Evolutionary conservation across 208 protist genomes (phyloP).

Genomic region (Crithidia acanthocephali): DNA sequence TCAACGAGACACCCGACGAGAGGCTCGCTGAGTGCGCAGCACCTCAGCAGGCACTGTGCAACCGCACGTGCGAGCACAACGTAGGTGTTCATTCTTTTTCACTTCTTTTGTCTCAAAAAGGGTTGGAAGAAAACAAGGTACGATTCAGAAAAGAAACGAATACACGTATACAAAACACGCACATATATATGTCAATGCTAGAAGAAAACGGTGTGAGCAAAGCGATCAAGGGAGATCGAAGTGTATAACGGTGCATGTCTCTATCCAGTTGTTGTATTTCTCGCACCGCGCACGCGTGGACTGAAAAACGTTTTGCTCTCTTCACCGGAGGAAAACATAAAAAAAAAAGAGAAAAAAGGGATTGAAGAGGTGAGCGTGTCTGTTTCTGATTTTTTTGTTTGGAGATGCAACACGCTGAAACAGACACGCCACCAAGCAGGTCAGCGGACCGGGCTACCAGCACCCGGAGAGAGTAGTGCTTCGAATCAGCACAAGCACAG

Average conservation of each 20-base stretch:
- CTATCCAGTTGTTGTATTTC: neutral
- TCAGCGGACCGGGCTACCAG: constrained; percentile 4
- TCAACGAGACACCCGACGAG: too few species aligned
- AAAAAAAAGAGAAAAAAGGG: constrained; percentile 2
- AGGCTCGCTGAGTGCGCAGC: too few species aligned
- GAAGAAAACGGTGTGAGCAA: too few species aligned
- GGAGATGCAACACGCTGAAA: neutral
- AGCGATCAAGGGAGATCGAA: too few species aligned
- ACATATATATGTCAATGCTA: neutral
- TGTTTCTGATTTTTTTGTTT: neutral
- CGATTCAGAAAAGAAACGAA: neutral
- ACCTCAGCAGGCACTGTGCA: too few species aligned
- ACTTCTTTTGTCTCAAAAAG: neutral
- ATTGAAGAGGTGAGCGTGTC: neutral
- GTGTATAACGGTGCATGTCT: too few species aligned
- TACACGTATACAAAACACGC: neutral
- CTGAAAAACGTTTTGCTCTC: neutral
- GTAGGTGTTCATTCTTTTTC: too few species aligned
- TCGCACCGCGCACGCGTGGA: neutral
- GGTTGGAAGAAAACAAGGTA: neutral
- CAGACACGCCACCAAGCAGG: constrained; percentile 17
- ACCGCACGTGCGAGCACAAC: too few species aligned
- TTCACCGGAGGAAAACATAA: constrained; percentile 1
- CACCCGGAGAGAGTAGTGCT: constrained; percentile 15
- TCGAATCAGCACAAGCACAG: constrained; percentile 2